phyloP scores from a whole-genome alignment of 2,329 filamentous ascomycete genomes.

The Trichoderma afroharzianum region DNA sequence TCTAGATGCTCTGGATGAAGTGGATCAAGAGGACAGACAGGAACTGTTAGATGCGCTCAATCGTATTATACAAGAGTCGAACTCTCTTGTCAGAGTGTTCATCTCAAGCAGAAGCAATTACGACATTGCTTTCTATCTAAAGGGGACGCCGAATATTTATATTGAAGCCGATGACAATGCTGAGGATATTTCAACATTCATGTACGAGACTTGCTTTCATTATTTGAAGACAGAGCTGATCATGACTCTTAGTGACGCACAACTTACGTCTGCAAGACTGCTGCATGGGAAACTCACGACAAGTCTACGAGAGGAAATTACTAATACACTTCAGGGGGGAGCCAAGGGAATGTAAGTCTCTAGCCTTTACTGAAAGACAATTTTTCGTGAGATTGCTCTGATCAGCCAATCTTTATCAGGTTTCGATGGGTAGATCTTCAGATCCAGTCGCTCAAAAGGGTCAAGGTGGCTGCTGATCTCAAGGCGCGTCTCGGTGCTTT shows the following conservation, averaged over 20 bases:
- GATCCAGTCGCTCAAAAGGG: background rate
- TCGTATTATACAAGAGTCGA: background rate
- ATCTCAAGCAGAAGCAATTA: constrained; percentile 5
- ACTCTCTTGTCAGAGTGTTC: background rate
- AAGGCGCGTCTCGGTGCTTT: background rate
- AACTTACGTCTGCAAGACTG: background rate
- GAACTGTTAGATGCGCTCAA: background rate
- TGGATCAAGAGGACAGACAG: background rate
- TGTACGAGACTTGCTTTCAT: background rate
- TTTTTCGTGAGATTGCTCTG: background rate
- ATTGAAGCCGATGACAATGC: constrained; percentile 1
- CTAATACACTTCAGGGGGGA: background rate
- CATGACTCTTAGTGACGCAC: background rate
- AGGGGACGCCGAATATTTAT: background rate
- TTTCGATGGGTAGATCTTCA: constrained; percentile 10
- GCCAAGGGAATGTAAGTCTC: constrained; percentile 4
- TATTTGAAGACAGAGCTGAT: background rate
- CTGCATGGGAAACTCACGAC: background rate
- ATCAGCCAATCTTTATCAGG: background rate
- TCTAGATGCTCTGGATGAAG: constrained; percentile 2
- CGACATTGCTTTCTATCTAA: background rate
- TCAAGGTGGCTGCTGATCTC: constrained; percentile 5
- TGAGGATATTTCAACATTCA: constrained; percentile 11
- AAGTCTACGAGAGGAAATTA: background rate
- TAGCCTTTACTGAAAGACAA: background rate